Conservation (phyloP, 164 flowering plant genomes). For the Vitis riparia region DNA sequence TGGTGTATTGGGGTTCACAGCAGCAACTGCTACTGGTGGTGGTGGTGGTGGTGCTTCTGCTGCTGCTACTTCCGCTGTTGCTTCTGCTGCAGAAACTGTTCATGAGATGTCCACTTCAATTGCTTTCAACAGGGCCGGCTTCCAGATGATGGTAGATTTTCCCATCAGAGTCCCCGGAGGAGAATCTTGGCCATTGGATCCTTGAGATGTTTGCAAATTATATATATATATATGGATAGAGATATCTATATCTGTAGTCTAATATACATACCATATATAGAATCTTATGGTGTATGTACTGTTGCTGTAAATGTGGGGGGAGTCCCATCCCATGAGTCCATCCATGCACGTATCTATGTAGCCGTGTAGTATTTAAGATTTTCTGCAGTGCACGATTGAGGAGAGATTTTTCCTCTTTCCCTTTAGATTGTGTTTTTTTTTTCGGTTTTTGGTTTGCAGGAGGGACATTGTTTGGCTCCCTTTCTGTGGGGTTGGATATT, state of each 20-base stretch:
- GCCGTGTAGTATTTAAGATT: not conserved
- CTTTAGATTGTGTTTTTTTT: no score
- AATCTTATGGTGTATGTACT: not conserved
- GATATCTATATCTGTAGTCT: not conserved
- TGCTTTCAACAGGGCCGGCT: conserved; percentile 33
- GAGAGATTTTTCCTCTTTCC: no score
- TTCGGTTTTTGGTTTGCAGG: no score
- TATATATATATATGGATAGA: not conserved
- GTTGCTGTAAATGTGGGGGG: conserved; percentile 2
- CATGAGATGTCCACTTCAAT: conserved; percentile 41
- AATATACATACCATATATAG: not conserved
- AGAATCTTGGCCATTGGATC: conserved; percentile 33
- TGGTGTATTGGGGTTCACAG: conserved; percentile 19
- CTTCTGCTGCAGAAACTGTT: conserved; percentile 6
- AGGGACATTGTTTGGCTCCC: no score
- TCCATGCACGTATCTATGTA: conserved; percentile 2
- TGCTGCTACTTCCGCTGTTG: not conserved
- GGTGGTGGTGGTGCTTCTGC: not conserved
- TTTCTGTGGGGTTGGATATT: no score
- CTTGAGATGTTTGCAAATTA: not conserved
- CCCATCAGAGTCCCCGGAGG: conserved; percentile 15
- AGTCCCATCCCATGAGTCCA: not conserved
- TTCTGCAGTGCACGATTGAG: not conserved
- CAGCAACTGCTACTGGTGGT: not conserved
- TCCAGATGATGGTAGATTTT: conserved; percentile 37